These are phyloP conservation scores for Neolentinus lepideus DNA, from an alignment of 1,284 basidiomycete species.

Conservation along the genomic window DNA sequence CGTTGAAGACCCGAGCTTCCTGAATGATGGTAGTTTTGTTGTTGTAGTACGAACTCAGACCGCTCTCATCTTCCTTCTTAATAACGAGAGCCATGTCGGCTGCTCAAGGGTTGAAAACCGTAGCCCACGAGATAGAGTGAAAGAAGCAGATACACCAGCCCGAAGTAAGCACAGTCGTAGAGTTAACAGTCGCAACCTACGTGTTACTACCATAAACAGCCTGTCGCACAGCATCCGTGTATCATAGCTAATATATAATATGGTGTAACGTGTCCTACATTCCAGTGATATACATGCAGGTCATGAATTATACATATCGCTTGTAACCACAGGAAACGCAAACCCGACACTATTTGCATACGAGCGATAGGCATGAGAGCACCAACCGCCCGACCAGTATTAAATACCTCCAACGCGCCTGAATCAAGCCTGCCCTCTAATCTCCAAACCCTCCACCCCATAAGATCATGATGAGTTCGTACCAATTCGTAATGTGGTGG, in stretches of 20 bases:
- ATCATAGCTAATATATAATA: neutral
- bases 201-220: neutral
- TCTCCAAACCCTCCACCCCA: neutral
- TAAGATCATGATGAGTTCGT: neutral
- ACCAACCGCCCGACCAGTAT: neutral
- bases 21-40: slow-evolving; percentile 96
- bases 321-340: neutral
- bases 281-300: neutral
- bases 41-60: slow-evolving; percentile 82
- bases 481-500: neutral
- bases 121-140: slow-evolving; percentile 9
- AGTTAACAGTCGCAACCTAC: neutral
- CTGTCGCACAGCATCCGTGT: neutral
- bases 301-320: neutral
- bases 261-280: neutral
- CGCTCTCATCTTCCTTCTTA: slow-evolving; percentile 91
- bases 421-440: neutral
- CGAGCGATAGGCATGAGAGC: neutral
- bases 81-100: slow-evolving; percentile 68
- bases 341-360: neutral
- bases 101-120: slow-evolving; percentile 6
- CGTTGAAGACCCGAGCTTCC: slow-evolving; percentile 98
- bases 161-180: slow-evolving; percentile 3
- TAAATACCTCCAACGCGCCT: neutral
- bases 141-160: neutral